Base-by-base conservation (phyloP, 2,329 filamentous ascomycete species). In the Remersonia thermophila region DNA sequence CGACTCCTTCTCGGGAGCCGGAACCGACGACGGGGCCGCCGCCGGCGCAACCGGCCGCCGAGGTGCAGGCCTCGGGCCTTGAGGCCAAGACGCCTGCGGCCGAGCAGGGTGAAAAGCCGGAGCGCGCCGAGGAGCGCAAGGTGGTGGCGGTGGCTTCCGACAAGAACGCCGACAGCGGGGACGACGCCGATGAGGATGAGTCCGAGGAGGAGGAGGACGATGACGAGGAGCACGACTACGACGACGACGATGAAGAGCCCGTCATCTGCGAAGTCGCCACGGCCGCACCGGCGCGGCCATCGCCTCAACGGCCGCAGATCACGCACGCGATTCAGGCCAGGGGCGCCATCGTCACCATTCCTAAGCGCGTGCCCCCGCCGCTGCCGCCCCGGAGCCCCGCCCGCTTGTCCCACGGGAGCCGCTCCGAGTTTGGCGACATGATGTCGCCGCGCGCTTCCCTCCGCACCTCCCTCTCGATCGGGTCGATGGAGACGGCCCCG, bases 341-440 rank as follows among this genome's bases (percentile, higher is more conserved):
- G 51, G 83, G 85, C 16, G 80, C 80, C 34, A 65, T 95, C 34
- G 83, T 95, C 18, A 86, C 76, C 31, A 93, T 95, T 40, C 77
- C 83, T 10, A 93, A 89, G 60, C 73, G 85, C 26, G 59, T 78
- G 1, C 74, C 84, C 1, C 86, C 87, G 2, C 77, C 82, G 7
- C 69, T 94, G 10, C 87, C 87, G 1, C 69, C 74, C 3, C 69
- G 86, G 32, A 93, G 82, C 52, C 80, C 84, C 1, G 77, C 77
- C 56, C 47, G 83, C 65, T 53, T 58, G 15, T 74, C 71, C 3
- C 59, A 65, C 29, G 62, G 59, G 3, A 65, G 63, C 47, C 68
- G 62, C 52, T 54, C 70, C 55, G 59, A 82, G 57, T 63, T 82
- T 68, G 51, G 76, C 60, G 55, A 89, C 62, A 55, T 83, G 3